Base-by-base conservation (phyloP, 108 stramenopile species). In the Chaetoceros tenuissimus region DNA sequence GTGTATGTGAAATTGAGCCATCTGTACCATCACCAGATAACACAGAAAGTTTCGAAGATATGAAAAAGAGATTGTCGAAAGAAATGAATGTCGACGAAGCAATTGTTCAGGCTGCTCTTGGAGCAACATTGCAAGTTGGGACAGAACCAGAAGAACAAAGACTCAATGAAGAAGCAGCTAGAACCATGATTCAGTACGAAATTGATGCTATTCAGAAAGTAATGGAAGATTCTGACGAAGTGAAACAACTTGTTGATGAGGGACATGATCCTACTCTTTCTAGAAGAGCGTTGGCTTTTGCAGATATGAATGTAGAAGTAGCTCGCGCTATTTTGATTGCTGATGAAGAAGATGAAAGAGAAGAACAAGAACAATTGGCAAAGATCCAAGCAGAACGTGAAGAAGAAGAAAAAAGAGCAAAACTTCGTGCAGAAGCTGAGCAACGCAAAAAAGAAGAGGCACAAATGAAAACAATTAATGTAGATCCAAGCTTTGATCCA, bases 301-400 rank as follows among this genome's bases (percentile, higher is more conserved):
- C 86, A 10, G 90, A 84, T n/a, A 65, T 70, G 52, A 73, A 85
- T 47, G 58, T 92, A 28, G 82, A 87, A 17, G 72, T 83, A 61
- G 86, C 90, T 20, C 77, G 90, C 27, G 86, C 86, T n/a, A 87
- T 92, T 28, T 59, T 92, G 30, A 10, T 84, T 55, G 90, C 86
- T n/a, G 90, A 87, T 60, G 67, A 83, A 69, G 62, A 74, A 64
- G 90, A 92, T 50, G 84, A 75, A 28, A 77, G 79, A 46, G 73
- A 74, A 34, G 82, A 84, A 60, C 26, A 63, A 49, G 63, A 48
- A 29, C 50, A 61, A 44, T 53, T 63, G 50, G 53, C 28, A 26
- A 20, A 25, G 8, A 18, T 26, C 24, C 53, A 49, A 13, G 19
- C 16, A 28, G 53, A 28, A 29, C 28, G 29, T 18, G 57, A 65